Conservation (phyloP, 805 yeast species). For the Candida saitoana region DNA sequence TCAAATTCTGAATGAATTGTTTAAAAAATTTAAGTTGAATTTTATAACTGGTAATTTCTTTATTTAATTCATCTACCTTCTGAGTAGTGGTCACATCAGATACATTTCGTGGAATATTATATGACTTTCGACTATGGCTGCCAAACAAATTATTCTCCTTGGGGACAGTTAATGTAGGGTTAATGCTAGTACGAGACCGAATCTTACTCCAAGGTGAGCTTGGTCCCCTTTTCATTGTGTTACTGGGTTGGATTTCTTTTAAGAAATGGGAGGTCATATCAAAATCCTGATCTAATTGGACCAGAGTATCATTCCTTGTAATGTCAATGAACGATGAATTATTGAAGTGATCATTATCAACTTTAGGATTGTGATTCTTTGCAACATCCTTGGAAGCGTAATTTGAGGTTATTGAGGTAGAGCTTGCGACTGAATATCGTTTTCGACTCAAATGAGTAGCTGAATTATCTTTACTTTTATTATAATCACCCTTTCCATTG, state of each 20-base stretch:
- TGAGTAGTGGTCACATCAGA: constrained; percentile 1
- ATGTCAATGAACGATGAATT: constrained; percentile 8
- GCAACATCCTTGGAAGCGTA: background rate
- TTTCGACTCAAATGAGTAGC: too few species aligned
- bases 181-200: background rate
- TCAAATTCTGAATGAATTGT: constrained; percentile 35
- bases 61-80: constrained; percentile 28
- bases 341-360: constrained; percentile 2
- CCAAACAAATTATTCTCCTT: constrained; percentile 1
- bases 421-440: background rate
- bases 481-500: background rate
- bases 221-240: background rate
- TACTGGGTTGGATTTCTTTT: constrained; percentile 2
- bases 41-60: constrained; percentile 33
- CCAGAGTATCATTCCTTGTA: constrained; percentile 14
- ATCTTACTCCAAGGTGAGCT: constrained; percentile 1
- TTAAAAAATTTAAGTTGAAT: constrained; percentile 38
- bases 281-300: constrained; percentile 16
- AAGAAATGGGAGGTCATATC: constrained; percentile 8
- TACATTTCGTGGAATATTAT: too few species aligned
- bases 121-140: background rate
- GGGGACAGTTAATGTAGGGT: background rate
- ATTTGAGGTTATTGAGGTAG: background rate
- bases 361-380: background rate
- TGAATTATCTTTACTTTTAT: too few species aligned